phyloP scores from a whole-genome alignment of 805 yeast genomes.

The Nematodospora valgi region DNA sequence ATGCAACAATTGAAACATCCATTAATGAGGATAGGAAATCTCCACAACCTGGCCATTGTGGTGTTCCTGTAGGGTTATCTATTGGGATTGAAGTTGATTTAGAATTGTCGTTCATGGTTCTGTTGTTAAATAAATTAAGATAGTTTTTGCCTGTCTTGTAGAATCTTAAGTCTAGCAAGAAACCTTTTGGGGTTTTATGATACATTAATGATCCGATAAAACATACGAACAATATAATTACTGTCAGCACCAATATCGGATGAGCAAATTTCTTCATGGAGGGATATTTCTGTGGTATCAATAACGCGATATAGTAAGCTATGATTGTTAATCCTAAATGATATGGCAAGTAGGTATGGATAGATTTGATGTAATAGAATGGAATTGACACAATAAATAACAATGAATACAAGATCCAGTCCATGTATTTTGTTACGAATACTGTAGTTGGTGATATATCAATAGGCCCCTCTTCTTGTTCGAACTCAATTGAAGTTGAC shows the following conservation, averaged over 20 bases:
- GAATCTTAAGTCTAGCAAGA: conserved; percentile 46
- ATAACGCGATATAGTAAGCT: conserved; percentile 49
- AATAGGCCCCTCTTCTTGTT: conserved; percentile 1
- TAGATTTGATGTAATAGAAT: conserved; percentile 46
- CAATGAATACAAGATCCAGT: conserved; percentile 48
- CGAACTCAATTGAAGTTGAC: background rate
- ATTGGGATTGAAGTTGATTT: conserved; percentile 12
- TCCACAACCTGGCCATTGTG: conserved; percentile 75
- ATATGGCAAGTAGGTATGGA: conserved; percentile 56
- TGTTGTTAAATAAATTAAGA: conserved; percentile 49
- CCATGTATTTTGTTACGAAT: conserved; percentile 45
- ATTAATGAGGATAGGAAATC: conserved; percentile 61
- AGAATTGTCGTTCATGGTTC: conserved; percentile 27
- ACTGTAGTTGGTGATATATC: conserved; percentile 21
- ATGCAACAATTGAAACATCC: conserved; percentile 74
- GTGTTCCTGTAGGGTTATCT: conserved; percentile 26
- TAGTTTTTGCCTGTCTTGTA: conserved; percentile 73
- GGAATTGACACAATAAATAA: conserved; percentile 57
- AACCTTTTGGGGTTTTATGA: conserved; percentile 43
- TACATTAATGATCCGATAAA: conserved; percentile 57
- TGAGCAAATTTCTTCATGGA: conserved; percentile 53
- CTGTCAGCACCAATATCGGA: conserved; percentile 69
- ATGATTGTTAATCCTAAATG: conserved; percentile 61
- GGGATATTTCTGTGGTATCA: conserved; percentile 44
- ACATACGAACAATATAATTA: conserved; percentile 57